A percentile compares a stretch with the other conserved stretches of the same genome.
These are phyloP conservation scores for Monosporascus ibericus DNA, from an alignment of 2,329 filamentous ascomycete genomes.

Conservation along the genomic window DNA sequence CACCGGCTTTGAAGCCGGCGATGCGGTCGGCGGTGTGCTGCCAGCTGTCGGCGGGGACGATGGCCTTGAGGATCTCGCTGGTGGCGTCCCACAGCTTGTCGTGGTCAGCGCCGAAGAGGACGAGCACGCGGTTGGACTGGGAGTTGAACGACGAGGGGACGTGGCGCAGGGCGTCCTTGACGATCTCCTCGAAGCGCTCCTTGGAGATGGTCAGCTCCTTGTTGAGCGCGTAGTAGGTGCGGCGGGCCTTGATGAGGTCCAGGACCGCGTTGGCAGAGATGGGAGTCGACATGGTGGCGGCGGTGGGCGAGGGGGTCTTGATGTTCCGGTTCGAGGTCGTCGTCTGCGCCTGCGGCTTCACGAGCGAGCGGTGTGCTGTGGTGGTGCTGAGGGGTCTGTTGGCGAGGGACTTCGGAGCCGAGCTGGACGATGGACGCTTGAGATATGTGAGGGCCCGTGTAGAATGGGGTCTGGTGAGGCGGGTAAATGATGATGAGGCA, in stretches of 20 bases:
- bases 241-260: conserved; percentile 60
- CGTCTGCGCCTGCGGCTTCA: conserved; percentile 7
- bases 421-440: conserved; percentile 1
- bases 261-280: conserved; percentile 48
- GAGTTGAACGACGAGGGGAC: conserved; percentile 84
- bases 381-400: conserved; percentile 18
- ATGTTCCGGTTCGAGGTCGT: conserved; percentile 11
- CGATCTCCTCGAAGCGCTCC: conserved; percentile 57
- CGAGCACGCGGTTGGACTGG: conserved; percentile 71
- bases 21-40: conserved; percentile 38
- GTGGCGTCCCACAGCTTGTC: conserved; percentile 80
- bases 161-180: conserved; percentile 57
- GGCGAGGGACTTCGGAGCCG: not conserved
- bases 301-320: conserved; percentile 15
- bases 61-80: conserved; percentile 55
- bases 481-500: conserved; percentile 17
- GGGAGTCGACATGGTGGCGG: conserved; percentile 36
- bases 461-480: conserved; percentile 10
- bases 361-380: conserved; percentile 8
- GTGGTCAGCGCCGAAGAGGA: conserved; percentile 78
- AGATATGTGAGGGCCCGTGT: conserved; percentile 1
- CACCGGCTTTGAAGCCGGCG: conserved; percentile 59
- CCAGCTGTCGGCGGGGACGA: conserved; percentile 62
- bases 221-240: conserved; percentile 62
- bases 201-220: conserved; percentile 55